Evolutionary conservation across 495 filamentous ascomycete species (phyloP).

Genomic region (Daldinia decipiens): DNA sequence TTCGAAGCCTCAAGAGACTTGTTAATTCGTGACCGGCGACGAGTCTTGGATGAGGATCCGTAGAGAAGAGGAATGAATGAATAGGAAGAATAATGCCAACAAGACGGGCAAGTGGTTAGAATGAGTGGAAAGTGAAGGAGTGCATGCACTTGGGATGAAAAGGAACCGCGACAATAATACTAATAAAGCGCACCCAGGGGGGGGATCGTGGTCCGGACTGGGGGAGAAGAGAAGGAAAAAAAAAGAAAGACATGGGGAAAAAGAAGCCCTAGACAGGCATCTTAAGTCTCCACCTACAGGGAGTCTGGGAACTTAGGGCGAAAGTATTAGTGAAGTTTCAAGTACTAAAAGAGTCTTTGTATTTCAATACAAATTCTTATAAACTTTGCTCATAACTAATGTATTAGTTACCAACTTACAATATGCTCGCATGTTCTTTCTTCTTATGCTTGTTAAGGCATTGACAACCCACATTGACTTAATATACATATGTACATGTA

Average conservation of each 20-base stretch:
- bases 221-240: constrained; percentile 8
- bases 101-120: constrained; percentile 29
- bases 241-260: constrained; percentile 27
- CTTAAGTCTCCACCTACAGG: constrained; percentile 23
- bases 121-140: constrained; percentile 37
- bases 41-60: constrained; percentile 34
- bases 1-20: constrained; percentile 30
- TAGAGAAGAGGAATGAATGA: constrained; percentile 36
- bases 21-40: constrained; percentile 45
- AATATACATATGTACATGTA: constrained; percentile 11
- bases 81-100: constrained; percentile 36
- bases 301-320: constrained; percentile 24
- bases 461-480: not conserved
- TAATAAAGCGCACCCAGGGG: constrained; percentile 41
- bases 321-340: constrained; percentile 19
- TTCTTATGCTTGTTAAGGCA: constrained; percentile 5
- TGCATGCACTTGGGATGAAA: constrained; percentile 39
- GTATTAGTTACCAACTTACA: constrained; percentile 22
- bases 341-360: constrained; percentile 17
- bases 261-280: constrained; percentile 30
- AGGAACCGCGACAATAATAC: constrained; percentile 37
- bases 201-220: constrained; percentile 14
- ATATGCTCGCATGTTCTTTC: constrained; percentile 22
- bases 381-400: not conserved
- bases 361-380: constrained; percentile 1